Conservation (phyloP, 106 monocot species). For the Allium sativum region DNA sequence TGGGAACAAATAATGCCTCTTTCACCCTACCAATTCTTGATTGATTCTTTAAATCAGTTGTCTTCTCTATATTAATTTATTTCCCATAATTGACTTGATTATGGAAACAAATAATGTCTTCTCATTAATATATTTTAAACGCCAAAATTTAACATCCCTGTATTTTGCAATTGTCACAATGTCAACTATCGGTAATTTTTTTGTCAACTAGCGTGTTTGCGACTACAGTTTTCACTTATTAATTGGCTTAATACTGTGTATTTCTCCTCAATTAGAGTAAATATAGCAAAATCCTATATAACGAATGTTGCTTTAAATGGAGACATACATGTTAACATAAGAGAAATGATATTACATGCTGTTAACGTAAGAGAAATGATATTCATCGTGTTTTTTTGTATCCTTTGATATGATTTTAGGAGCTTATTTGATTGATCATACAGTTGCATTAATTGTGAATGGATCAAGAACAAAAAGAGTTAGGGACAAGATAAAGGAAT, state of each 20-base stretch:
- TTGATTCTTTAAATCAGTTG: no score
- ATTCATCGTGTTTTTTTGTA: constrained; percentile 83
- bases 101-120: no score
- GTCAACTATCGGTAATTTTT: constrained; percentile 78
- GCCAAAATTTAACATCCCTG: no score
- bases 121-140: no score
- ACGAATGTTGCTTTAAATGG: neutral
- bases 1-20: no score
- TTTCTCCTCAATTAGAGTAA: neutral
- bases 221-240: neutral
- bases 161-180: constrained; percentile 95
- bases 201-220: no score
- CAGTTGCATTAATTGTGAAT: constrained; percentile 91
- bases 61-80: no score
- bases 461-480: constrained; percentile 88
- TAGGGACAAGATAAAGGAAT: constrained; percentile 90
- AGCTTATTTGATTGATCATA: constrained; percentile 87
- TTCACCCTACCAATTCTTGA: no score
- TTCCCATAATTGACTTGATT: no score
- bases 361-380: constrained; percentile 88
- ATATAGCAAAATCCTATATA: neutral
- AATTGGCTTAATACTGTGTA: neutral
- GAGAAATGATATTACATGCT: no score
- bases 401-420: constrained; percentile 97
- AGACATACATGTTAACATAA: no score